These are phyloP conservation scores for Xylariaceae sp. DNA, from an alignment of 2,329 filamentous ascomycete genomes.

Conservation along the genomic window DNA sequence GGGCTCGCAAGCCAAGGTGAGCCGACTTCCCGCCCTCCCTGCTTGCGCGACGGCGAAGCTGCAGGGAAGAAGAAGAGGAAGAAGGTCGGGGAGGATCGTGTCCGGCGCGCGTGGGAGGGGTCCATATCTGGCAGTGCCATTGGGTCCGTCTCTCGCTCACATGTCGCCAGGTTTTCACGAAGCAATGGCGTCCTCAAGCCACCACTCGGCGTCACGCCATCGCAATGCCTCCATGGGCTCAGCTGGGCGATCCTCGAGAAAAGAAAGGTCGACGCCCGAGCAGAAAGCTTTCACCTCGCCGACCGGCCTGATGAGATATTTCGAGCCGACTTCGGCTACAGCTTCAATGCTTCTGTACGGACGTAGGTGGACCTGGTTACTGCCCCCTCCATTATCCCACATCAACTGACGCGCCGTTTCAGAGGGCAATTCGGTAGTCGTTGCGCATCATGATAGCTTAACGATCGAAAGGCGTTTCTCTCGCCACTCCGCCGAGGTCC, in stretches of 20 bases:
- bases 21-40: constrained; percentile 10
- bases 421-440: constrained; percentile 72
- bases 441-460: constrained; percentile 86
- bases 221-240: constrained; percentile 53
- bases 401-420: no score
- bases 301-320: constrained; percentile 45
- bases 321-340: constrained; percentile 86
- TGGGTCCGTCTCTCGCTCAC: constrained; percentile 15
- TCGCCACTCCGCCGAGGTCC: constrained; percentile 73
- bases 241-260: constrained; percentile 43
- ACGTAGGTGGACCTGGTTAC: constrained; percentile 24
- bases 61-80: no score
- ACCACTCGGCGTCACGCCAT: constrained; percentile 43
- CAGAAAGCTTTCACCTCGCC: constrained; percentile 45
- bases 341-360: constrained; percentile 86
- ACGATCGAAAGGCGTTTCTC: constrained; percentile 82
- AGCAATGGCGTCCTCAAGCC: constrained; percentile 50
- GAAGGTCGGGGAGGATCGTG: no score
- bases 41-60: constrained; percentile 1
- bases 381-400: no score
- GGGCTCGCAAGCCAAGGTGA: constrained; percentile 23
- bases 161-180: constrained; percentile 26
- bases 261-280: constrained; percentile 30
- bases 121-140: constrained; percentile 3
- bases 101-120: constrained; percentile 1